Percentiles rank a stretch among this genome's conserved stretches.
These are phyloP conservation scores for Vaccinium macrocarpon DNA, from an alignment of 148 eudicot genomes.

Conservation along the genomic window DNA sequence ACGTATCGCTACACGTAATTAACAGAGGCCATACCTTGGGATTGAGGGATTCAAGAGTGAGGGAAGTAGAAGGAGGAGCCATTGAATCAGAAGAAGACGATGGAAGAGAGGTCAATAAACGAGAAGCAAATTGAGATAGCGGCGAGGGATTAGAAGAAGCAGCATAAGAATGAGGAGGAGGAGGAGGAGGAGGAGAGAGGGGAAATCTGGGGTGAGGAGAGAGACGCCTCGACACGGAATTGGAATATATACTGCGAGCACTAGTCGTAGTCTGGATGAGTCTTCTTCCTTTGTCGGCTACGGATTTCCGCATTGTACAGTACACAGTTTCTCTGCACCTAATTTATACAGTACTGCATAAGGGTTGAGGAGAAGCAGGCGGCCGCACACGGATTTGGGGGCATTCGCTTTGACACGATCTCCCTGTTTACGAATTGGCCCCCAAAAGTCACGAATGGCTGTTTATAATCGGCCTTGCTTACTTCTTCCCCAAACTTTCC, in stretches of 20 bases:
- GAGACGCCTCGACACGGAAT: conserved; percentile 13
- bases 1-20: too few species aligned
- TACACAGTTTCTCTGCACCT: not conserved
- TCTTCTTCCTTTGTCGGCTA: conserved; percentile 39
- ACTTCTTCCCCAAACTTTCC: too few species aligned
- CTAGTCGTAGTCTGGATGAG: conserved; percentile 16
- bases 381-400: not conserved
- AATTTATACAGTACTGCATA: not conserved
- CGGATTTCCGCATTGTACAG: conserved; percentile 53
- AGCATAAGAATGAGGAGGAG: conserved; percentile 9
- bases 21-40: conserved; percentile 49
- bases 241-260: not conserved
- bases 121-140: conserved; percentile 24
- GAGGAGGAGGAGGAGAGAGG: conserved; percentile 7
- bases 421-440: too few species aligned
- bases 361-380: not conserved
- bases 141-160: not conserved
- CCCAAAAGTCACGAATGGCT: too few species aligned
- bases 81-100: conserved; percentile 17
- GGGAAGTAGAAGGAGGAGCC: conserved; percentile 31
- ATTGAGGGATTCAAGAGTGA: conserved; percentile 45
- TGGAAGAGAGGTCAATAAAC: conserved; percentile 5
- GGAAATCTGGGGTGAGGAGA: not conserved
- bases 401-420: not conserved
- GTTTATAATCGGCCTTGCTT: too few species aligned